Evolutionary conservation across 176 grass and related monocot species (phyloP).

Genomic region (Elaeis guineensis): DNA sequence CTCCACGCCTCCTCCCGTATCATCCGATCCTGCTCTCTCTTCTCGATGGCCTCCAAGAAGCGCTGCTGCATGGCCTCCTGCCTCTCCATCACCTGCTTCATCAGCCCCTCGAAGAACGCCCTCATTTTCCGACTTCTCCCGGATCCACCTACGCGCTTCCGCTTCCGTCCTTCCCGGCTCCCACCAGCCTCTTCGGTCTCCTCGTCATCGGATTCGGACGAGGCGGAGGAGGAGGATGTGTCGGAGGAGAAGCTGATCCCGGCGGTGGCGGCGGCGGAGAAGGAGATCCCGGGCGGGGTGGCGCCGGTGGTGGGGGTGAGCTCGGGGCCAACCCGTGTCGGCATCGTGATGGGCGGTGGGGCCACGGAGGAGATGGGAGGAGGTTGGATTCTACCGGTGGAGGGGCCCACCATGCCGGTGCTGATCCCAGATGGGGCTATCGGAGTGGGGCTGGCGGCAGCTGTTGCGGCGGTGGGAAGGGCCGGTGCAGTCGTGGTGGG

Average conservation of each 20-base stretch:
- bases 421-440: constrained; percentile 9
- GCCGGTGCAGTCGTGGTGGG: no score
- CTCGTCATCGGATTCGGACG: constrained; percentile 25
- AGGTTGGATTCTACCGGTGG: neutral
- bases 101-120: constrained; percentile 57
- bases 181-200: constrained; percentile 45
- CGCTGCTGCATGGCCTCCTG: constrained; percentile 63
- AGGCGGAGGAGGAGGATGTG: constrained; percentile 17
- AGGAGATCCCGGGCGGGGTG: neutral
- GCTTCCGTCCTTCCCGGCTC: constrained; percentile 28
- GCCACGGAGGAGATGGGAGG: constrained; percentile 1
- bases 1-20: constrained; percentile 69
- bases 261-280: neutral
- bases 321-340: no score
- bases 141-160: constrained; percentile 19
- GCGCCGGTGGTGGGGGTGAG: no score
- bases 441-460: neutral
- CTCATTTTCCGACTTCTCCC: constrained; percentile 23
- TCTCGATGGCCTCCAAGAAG: constrained; percentile 51
- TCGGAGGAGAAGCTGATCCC: constrained; percentile 40
- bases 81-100: constrained; percentile 60
- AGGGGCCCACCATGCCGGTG: constrained; percentile 10
- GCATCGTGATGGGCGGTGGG: constrained; percentile 4
- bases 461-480: no score
- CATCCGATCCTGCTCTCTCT: constrained; percentile 54